Evolutionary conservation across 2,329 filamentous ascomycete genomes (phyloP), one percentile per base, ranked within the genome.

Genomic region (Diaporthe citrichinensis): DNA sequence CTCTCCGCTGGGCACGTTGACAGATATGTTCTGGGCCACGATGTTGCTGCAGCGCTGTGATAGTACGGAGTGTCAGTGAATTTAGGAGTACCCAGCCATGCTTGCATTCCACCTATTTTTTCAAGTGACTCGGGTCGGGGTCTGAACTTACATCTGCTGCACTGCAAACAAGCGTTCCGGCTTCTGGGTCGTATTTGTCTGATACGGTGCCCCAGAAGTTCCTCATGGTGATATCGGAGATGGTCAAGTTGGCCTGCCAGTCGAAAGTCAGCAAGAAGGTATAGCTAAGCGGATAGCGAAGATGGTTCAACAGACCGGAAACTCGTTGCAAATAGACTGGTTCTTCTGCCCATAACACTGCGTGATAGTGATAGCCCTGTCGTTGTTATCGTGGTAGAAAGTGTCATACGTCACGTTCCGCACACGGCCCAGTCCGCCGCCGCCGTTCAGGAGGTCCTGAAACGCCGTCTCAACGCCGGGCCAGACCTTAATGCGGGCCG

Each of bases 401-500:
- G 85, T 86, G 71, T 92, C 88, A 82, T 91, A 93, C 12, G 91
- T 92, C 9, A 76, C 73, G 25, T 76, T 76, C 36, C 49, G 57
- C n/a, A 76, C 75, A 31, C 74, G 74, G 9, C 75, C 75, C 3
- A 74, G 65, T 2, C 75, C 75, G 10, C 75, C 75, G 15, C 75
- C 75, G 7, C 75, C 75, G 14, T 74, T 61, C 8, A 76, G 51
- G 3, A 74, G 72, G 5, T 73, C 61, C 25, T 57, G 58, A 20
- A 71, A 58, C 23, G 53, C 59, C 23, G 71, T 76, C 31, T 76
- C 65, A 10, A 76, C 81, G 75, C 89, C 90, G 0, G 90, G 89
- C 89, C 90, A 93, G 78, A 92, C 90, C 83, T 93, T 93, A 84
- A 93, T 92, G 74, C 91, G 89, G 0, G 90, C 91, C 59, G 89